Evolutionary conservation across 2,329 filamentous ascomycete genomes (phyloP), one percentile per base, ranked within the genome.

Genomic region (Fusarium fujikuroi): DNA sequence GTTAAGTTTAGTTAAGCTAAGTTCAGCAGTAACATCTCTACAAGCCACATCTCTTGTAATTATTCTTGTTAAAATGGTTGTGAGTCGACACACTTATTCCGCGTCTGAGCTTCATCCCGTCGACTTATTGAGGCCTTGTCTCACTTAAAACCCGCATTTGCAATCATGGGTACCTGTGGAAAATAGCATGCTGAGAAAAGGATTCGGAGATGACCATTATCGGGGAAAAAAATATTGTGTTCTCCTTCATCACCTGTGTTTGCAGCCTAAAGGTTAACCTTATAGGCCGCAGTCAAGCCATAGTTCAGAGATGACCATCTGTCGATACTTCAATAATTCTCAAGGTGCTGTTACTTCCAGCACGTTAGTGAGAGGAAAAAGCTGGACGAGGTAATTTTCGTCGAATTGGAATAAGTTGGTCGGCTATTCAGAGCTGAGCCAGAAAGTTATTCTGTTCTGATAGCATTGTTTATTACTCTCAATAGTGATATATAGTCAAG

Each of bases 1-100:
- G 2, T 4, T 28, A 15, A 28, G 43, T 46, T 3, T 4, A 0
- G 5, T 0, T 46, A 9, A 15, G 8, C 5, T 9, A 9, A 19
- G 4, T 15, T 46, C 1, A 28, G 18, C 0, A 21, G 36, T 3
- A 28, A 9, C 1, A 28, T 21, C 8, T 7, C 7, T 5, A 28
- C 9, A 19, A 7, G 18, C 18, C 9, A 5, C 15, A 23, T 28
- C 23, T 15, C 9, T n/a, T n/a, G 14, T 7, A 14, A 12, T n/a
- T 21, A 9, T 19, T 18, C 16, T 19, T 44, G 10, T 10, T 30
- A 9, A 15, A 21, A 30, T 30, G 44, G 7, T 5, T 30, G 6
- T 30, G 1, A 28, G 9, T 21, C 6, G 18, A 47, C 5, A 9
- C 9, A 28, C 25, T 28, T 10, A 16, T 28, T 30, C 12, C 4